Evolutionary conservation across 176 grass and related monocot genomes (phyloP), one percentile per base, ranked within the genome.

Genomic region (Ananas comosus): DNA sequence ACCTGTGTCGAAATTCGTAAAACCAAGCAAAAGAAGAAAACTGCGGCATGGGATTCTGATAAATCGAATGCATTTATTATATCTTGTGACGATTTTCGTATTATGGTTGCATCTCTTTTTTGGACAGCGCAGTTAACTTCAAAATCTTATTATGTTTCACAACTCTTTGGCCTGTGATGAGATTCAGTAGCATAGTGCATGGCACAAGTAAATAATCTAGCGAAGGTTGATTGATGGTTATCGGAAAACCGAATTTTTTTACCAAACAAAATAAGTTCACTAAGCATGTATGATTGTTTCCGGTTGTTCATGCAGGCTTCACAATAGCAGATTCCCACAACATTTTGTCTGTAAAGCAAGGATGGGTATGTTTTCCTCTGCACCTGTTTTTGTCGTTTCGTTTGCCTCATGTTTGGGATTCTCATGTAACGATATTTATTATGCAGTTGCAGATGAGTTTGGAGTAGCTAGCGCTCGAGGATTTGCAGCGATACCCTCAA

Each of bases 401-500:
- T 59, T 2, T 10, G 6, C 19, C 16, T 59, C 54, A 0, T 21
- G 17, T 61, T 61, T 10, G 10, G n/a, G 21, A 22, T 7, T 61
- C 56, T 61, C 6, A 9, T 2, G 10, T 61, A 61, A 9, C n/a
- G 17, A 19, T 61, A 22, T 61, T 16, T 10, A 18, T 16, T 10
- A 18, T 61, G 56, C 56, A 61, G 56, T 21, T 61, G 14, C 56
- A 59, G 56, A 21, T 59, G 56, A 59, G 56, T 6, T 12, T 19
- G 56, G 56, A 61, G 56, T 3, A 10, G 14, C 56, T 21, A 2
- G 21, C 21, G 16, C 56, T 61, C 56, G 69, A 7, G 72, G 71
- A 72, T 80, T 85, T 53, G 18, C 76, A 0, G 52, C 76, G 65
- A 79, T 85, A 70, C 74, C 71, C 6, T 87, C 86, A 51, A 92